Percentiles rank a stretch among this genome's conserved stretches.
These are phyloP conservation scores for Boletus smithii DNA, from an alignment of 1,284 basidiomycete species.

Conservation along the genomic window DNA sequence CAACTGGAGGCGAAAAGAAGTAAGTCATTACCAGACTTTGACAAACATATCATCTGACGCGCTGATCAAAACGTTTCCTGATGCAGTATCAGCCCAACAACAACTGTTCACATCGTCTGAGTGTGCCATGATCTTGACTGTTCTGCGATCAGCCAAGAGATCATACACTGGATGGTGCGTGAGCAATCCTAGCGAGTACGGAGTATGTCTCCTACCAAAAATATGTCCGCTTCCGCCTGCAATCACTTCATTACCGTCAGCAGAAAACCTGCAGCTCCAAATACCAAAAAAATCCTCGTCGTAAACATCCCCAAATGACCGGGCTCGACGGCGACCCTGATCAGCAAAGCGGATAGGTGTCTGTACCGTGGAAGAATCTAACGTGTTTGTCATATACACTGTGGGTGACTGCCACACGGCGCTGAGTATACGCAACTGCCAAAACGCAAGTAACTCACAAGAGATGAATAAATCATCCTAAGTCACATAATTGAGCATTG, in stretches of 20 bases:
- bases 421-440: conserved; percentile 5
- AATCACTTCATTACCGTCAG: conserved; percentile 90
- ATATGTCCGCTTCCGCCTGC: conserved; percentile 75
- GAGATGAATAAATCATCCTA: conserved; percentile 91
- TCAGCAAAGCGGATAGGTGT: conserved; percentile 72
- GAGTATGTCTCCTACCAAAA: conserved; percentile 51
- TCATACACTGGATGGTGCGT: conserved; percentile 73
- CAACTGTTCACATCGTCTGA: conserved; percentile 93
- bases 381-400: conserved; percentile 83
- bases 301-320: conserved; percentile 37
- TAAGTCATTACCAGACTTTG: conserved; percentile 79
- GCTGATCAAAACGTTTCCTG: conserved; percentile 90
- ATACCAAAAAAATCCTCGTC: conserved; percentile 67
- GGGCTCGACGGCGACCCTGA: conserved; percentile 31
- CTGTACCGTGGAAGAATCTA: conserved; percentile 68
- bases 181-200: not conserved
- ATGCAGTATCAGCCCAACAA: conserved; percentile 90
- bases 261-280: conserved; percentile 93
- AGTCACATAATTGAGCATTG: conserved; percentile 15
- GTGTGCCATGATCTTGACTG: conserved; percentile 84
- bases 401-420: conserved; percentile 51
- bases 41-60: conserved; percentile 93
- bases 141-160: conserved; percentile 73
- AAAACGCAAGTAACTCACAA: conserved; percentile 45
- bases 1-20: not conserved